A percentile compares a stretch with the other conserved stretches of the same genome.
These are phyloP conservation scores for Tolypocladium tundrense DNA, from an alignment of 2,329 filamentous ascomycete species.

Conservation along the genomic window DNA sequence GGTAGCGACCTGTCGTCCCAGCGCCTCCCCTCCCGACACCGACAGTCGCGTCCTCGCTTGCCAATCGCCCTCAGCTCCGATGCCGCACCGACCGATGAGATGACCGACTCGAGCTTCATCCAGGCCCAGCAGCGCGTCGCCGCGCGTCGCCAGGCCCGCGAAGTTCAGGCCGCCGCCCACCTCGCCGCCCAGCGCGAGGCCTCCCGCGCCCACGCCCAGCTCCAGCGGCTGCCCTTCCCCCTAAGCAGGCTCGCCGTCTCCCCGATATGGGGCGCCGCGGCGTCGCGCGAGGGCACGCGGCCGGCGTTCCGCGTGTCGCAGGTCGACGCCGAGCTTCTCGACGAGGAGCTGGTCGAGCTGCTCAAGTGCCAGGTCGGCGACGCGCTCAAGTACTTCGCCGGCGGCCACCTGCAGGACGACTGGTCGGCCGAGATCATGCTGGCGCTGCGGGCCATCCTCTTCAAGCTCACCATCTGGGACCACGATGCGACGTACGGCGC, in stretches of 20 bases:
- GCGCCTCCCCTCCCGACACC: not conserved
- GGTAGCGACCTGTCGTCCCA: not conserved
- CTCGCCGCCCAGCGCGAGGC: slow-evolving; percentile 39
- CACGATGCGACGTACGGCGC: slow-evolving; percentile 93
- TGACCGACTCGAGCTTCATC: slow-evolving; percentile 61
- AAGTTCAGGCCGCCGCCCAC: slow-evolving; percentile 51
- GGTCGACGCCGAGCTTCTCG: slow-evolving; percentile 88
- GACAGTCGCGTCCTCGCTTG: not conserved
- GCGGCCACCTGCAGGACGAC: slow-evolving; percentile 66
- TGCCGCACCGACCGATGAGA: slow-evolving; percentile 30
- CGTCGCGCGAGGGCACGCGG: slow-evolving; percentile 65
- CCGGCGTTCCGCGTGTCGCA: slow-evolving; percentile 91
- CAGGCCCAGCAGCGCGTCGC: slow-evolving; percentile 81
- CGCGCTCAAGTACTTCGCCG: slow-evolving; percentile 76
- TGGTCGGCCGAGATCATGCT: slow-evolving; percentile 81
- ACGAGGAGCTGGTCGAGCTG: slow-evolving; percentile 83
- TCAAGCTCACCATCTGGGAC: slow-evolving; percentile 96
- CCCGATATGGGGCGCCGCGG: slow-evolving; percentile 57
- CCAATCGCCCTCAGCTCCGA: slow-evolving; percentile 6
- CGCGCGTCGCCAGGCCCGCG: slow-evolving; percentile 68
- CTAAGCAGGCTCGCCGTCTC: slow-evolving; percentile 43
- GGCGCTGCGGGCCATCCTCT: slow-evolving; percentile 65
- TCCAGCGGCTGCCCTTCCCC: slow-evolving; percentile 51
- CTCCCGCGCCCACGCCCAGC: slow-evolving; percentile 41
- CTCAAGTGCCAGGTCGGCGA: slow-evolving; percentile 80